Evolutionary conservation across 2,329 filamentous ascomycete genomes (phyloP), one percentile per base, ranked within the genome.

Genomic region (Pseudocercospora fuligena): DNA sequence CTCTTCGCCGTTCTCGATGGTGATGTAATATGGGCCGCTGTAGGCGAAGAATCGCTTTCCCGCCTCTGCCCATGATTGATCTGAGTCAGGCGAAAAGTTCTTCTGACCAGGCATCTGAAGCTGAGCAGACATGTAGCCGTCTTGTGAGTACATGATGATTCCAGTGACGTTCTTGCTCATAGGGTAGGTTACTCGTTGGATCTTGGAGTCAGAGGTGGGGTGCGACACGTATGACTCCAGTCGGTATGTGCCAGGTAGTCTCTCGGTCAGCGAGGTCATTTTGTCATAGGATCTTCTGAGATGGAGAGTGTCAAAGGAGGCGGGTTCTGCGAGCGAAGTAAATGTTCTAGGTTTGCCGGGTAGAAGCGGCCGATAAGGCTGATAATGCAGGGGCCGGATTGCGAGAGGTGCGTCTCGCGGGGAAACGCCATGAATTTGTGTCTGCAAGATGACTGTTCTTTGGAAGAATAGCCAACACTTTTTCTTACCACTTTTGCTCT

Each of bases 41-140:
- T 78, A 78, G 12, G 70, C 70, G 31, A 78, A 77, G 61, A 72
- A 78, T 19, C 77, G 64, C 61, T 77, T 78, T 19, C 73, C 75
- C 2, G 76, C 76, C 58, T 78, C 77, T 5, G 77, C 75, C 77
- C 77, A 78, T 57, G 76, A 73, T n/a, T 74, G 63, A 47, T 78
- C 75, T 1, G 47, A 19, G 23, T 14, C 56, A 6, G 29, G 43
- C 31, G 61, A 56, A 25, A 63, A 60, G 54, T 53, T 27, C 29
- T 67, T 63, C 67, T 77, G 75, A 14, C 74, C 74, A 0, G 75
- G 76, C 23, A 73, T 75, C 19, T 72, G 65, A 51, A 78, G 69
- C 60, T 77, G 74, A 1, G 76, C 75, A 46, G 74, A 75, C 74
- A 78, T 76, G 71, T 77, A 75, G 60, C 76, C 75, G 61, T 77